Evolutionary conservation across 768 basidiomycete species (phyloP), one percentile per base, ranked within the genome.

Genomic region (Sarcomyxa edulis): DNA sequence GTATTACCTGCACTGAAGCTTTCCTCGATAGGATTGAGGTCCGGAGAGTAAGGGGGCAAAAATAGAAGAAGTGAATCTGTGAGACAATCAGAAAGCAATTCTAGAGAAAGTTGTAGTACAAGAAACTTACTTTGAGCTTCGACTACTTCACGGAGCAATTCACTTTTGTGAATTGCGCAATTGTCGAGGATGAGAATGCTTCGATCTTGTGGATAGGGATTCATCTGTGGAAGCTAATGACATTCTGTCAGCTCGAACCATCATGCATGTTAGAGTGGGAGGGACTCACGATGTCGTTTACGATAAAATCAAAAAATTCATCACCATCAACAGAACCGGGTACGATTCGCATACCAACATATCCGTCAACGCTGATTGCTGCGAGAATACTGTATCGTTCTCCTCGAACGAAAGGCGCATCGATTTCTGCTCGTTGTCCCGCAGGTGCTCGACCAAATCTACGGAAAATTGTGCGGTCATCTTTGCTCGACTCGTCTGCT

Each of bases 131-230:
- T 26, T 20, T 45, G 21, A 10, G 37, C 49, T 22, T 57, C 49
- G n/a, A 59, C 41, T 9, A 56, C 14, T 14, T 52, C 53, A 5
- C 43, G 36, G 2, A 61, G 39, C 3, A 40, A 44, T 11, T 39
- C 22, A 20, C 33, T 43, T 28, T 58, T 52, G 41, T 61, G 60
- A 10, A 58, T 60, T 2, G 48, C 40, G 33, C 58, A 59, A 43
- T 62, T 60, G 43, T 62, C 56, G 5, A 62, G 43, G 1, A 61
- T 44, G 3, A 62, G 39, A 2, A 62, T 46, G 37, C 54, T 55
- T 6, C 27, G 22, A 14, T 49, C 39, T 7, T 39, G 37, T 2
- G 58, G 60, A 36, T 46, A 61, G 0, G 46, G 49, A 18, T 54
- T 52, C 57, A 57, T 60, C 24, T 39, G 18, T 2, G 53, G 51